Evolutionary conservation across 306 rosid genomes (phyloP).

Genomic region (Vicia villosa): DNA sequence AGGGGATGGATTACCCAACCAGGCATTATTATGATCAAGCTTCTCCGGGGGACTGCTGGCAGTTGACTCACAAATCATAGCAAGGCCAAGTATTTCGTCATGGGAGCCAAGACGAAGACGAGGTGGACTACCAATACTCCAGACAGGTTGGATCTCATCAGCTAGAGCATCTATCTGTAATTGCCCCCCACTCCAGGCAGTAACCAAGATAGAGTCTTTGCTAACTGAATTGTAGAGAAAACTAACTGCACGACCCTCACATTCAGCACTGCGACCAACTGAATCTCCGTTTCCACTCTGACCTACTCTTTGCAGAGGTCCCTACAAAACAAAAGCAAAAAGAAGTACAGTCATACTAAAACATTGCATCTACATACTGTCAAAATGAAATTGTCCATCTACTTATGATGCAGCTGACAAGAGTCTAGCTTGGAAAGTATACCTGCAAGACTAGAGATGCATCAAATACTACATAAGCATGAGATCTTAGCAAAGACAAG

Average conservation of each 20-base stretch:
- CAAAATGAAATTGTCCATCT: slow-evolving; percentile 22
- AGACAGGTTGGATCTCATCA: slow-evolving; percentile 93
- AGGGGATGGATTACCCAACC: slow-evolving; percentile 87
- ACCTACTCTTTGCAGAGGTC: slow-evolving; percentile 77
- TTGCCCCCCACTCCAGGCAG: slow-evolving; percentile 98
- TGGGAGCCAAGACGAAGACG: slow-evolving; percentile 74
- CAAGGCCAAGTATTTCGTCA: slow-evolving; percentile 77
- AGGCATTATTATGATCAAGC: slow-evolving; percentile 68
- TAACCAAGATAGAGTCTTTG: slow-evolving; percentile 83
- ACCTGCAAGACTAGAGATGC: slow-evolving; percentile 91
- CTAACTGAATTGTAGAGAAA: slow-evolving; percentile 75
- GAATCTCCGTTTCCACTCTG: slow-evolving; percentile 59
- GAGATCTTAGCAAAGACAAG: slow-evolving; percentile 54
- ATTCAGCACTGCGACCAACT: slow-evolving; percentile 67
- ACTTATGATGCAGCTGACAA: slow-evolving; percentile 25
- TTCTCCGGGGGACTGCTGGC: slow-evolving; percentile 45
- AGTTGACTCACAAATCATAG: slow-evolving; percentile 88
- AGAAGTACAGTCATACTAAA: slow-evolving; percentile 16
- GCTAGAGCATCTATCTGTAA: slow-evolving; percentile 93
- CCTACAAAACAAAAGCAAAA: slow-evolving; percentile 54
- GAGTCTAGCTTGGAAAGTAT: slow-evolving; percentile 26
- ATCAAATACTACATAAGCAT: slow-evolving; percentile 81
- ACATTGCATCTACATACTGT: slow-evolving; percentile 25
- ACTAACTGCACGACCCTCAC: slow-evolving; percentile 83
- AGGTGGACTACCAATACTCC: slow-evolving; percentile 77